Evolutionary conservation across 2,329 filamentous ascomycete species (phyloP).

Genomic region (Phaeosphaeriaceae sp.): DNA sequence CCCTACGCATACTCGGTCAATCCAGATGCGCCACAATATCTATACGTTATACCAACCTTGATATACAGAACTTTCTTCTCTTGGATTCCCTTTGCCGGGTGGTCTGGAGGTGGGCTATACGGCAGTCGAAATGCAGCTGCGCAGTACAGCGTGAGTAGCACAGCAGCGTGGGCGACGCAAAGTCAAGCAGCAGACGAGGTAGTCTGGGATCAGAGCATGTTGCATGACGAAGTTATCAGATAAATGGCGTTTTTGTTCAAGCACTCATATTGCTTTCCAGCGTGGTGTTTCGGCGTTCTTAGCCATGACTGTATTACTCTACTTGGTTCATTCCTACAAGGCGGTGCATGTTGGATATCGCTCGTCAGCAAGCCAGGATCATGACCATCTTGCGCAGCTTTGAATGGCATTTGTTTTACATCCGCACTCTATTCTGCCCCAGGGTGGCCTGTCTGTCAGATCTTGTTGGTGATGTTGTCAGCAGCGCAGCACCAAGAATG

Average conservation of each 20-base stretch:
- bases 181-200: slow-evolving; percentile 19
- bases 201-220: slow-evolving; percentile 33
- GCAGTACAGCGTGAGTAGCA: slow-evolving; percentile 4
- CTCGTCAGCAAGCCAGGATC: neutral
- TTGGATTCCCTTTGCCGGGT: slow-evolving; percentile 39
- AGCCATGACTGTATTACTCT: neutral
- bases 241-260: slow-evolving; percentile 12
- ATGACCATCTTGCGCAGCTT: neutral
- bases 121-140: slow-evolving; percentile 5
- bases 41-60: slow-evolving; percentile 64
- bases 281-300: slow-evolving; percentile 16
- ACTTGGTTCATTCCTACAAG: neutral
- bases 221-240: slow-evolving; percentile 27
- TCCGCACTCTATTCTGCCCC: neutral
- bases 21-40: slow-evolving; percentile 60
- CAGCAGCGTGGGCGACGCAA: slow-evolving; percentile 13
- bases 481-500: neutral
- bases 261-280: slow-evolving; percentile 10
- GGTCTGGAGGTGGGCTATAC: slow-evolving; percentile 26
- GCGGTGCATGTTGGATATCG: neutral
- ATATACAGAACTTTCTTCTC: slow-evolving; percentile 53
- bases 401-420: neutral
- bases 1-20: slow-evolving; percentile 57
- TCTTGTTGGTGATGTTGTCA: neutral
- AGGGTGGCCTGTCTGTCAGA: neutral